Evolutionary conservation across 2,329 filamentous ascomycete genomes (phyloP), one percentile per base, ranked within the genome.

Genomic region (Westerdykella aurantiaca): DNA sequence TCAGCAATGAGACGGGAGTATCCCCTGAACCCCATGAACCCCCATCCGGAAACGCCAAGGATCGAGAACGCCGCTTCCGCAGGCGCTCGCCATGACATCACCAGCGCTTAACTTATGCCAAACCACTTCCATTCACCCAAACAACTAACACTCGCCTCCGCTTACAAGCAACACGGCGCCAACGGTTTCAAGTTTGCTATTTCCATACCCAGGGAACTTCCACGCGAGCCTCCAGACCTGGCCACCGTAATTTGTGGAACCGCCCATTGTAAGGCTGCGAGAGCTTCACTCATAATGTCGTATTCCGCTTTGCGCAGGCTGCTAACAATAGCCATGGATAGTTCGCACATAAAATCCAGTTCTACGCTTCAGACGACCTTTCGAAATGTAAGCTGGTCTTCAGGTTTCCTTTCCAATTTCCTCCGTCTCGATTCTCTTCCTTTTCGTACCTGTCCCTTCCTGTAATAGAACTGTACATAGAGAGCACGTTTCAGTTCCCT

Each of bases 381-480:
- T 49, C 51, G 53, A 37, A 38, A 67, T 67, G 64, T 67, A 65
- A 65, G 64, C 53, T 51, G 50, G 55, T 51, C 58, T 60, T 58
- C 54, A 22, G 38, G 40, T 44, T 43, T 35, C 35, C 38, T 46
- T 47, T 38, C 44, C 44, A 38, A 47, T 43, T 34, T 41, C 31
- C 44, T 38, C 44, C 12, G 25, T 44, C 13, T 44, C 31, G 45
- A 40, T 46, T 44, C 43, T 25, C n/a, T 21, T 29, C 14, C 34
- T 42, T 33, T 37, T 40, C n/a, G n/a, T 35, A 13, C 7, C 25
- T 12, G 25, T 29, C 25, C 11, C 6, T 12, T 29, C 25, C 9
- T 29, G 25, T 29, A 29, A 29, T 29, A 29, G 25, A 21, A 29
- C 25, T 29, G 25, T 29, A 29, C 25, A 29, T 9, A 29, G 11